Evolutionary conservation across 2,329 filamentous ascomycete species (phyloP).

Genomic region (Aotearoamyces nothofagi): DNA sequence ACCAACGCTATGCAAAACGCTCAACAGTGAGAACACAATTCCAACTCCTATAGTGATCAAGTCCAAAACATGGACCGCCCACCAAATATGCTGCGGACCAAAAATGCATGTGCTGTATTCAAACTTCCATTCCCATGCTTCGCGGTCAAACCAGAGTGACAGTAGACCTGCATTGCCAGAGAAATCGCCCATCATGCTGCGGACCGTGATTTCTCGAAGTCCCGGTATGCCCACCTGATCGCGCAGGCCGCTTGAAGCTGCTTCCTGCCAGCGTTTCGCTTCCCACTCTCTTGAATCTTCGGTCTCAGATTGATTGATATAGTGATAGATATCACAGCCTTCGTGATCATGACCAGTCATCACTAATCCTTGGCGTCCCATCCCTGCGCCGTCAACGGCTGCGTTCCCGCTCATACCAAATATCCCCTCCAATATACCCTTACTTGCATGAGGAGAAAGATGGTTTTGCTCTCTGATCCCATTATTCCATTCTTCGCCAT

Average conservation of each 20-base stretch:
- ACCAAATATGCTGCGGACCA: conserved; percentile 88
- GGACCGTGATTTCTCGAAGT: conserved; percentile 78
- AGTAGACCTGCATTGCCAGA: conserved; percentile 83
- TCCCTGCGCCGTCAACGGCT: conserved; percentile 41
- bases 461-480: conserved; percentile 86
- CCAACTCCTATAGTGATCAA: conserved; percentile 11
- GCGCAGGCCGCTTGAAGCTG: conserved; percentile 25
- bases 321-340: conserved; percentile 84
- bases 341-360: conserved; percentile 92
- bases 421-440: conserved; percentile 68
- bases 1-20: too few relatives aligned
- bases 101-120: conserved; percentile 67
- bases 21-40: too few relatives aligned
- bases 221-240: conserved; percentile 35
- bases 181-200: conserved; percentile 97
- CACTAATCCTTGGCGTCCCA: conserved; percentile 61
- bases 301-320: conserved; percentile 43
- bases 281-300: conserved; percentile 17
- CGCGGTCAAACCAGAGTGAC: conserved; percentile 75
- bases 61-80: conserved; percentile 69
- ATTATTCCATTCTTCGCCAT: conserved; percentile 44
- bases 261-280: conserved; percentile 30
- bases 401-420: conserved; percentile 59
- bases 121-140: conserved; percentile 61
- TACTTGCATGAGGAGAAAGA: conserved; percentile 56